A percentile compares a stretch with the other conserved stretches of the same genome.
phyloP scores from a whole-genome alignment of 495 filamentous ascomycete genomes.

The Aspergillus funiculosus region DNA sequence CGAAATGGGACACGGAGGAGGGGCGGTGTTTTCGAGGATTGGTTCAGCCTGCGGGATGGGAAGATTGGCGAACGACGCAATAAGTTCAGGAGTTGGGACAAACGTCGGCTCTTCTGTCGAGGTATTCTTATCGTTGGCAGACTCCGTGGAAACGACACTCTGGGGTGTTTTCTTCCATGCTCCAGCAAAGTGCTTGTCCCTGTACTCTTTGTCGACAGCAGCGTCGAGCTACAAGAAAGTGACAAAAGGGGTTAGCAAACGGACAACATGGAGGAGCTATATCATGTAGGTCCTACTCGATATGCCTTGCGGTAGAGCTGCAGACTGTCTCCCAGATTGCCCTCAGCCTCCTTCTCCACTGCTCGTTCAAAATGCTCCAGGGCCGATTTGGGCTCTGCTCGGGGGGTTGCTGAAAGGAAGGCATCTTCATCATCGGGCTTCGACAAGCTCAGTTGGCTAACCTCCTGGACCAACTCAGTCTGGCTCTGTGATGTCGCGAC shows the following conservation, averaged over 20 bases:
- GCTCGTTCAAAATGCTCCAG: conserved; percentile 91
- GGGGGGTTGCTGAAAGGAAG: conserved; percentile 22
- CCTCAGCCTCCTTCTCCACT: conserved; percentile 78
- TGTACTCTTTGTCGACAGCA: conserved; percentile 76
- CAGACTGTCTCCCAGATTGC: conserved; percentile 84
- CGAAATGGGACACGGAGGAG: conserved; percentile 72
- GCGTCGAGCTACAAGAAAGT: conserved; percentile 60
- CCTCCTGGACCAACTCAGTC: conserved; percentile 38
- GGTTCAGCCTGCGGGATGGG: conserved; percentile 56
- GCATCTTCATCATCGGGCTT: conserved; percentile 28
- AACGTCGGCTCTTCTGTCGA: conserved; percentile 27
- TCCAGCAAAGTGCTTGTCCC: conserved; percentile 77
- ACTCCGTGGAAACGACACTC: conserved; percentile 48
- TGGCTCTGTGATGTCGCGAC: conserved; percentile 36
- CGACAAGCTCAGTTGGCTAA: conserved; percentile 28
- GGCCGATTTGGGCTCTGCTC: conserved; percentile 63
- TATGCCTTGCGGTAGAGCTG: conserved; percentile 87
- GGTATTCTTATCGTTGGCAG: conserved; percentile 48
- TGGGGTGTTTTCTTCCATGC: conserved; percentile 50
- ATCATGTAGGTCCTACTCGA: conserved; percentile 47
- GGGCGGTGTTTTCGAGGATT: conserved; percentile 56
- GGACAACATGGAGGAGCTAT: conserved; percentile 15
- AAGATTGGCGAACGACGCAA: conserved; percentile 64
- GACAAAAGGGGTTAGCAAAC: neutral
- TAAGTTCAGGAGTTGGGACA: conserved; percentile 61